Base-by-base conservation (phyloP, 2,329 filamentous ascomycete genomes). In the Chaetomium sp. region DNA sequence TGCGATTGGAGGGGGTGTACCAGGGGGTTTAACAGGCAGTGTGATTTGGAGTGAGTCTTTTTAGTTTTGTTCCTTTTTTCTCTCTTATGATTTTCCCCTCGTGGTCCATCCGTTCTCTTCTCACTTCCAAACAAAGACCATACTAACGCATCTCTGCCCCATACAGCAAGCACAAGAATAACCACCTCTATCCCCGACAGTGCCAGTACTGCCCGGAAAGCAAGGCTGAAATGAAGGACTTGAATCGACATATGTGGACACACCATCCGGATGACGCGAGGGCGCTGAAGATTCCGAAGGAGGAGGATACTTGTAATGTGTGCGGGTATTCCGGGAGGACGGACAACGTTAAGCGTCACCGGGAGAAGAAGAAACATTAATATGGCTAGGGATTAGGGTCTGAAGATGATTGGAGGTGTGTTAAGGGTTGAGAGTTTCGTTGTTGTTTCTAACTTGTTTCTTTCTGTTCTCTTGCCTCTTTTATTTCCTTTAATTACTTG, bases 311-410 rank as follows among this genome's bases (percentile, higher is more conserved):
- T 6, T 64, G 62, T 32, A 41, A 14, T 2, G 14, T 9, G 2
- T 63, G 60, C 8, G 14, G 33, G 4, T 56, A 59, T 34, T 34
- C 35, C n/a, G 55, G 53, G 3, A 34, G 61, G 11, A 53, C 33
- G 19, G 61, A 63, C 19, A 61, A 62, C 14, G 42, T 63, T 2
- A 58, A 58, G 49, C 42, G 61, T 12, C 61, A 63, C 19, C 38
- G 19, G 44, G 56, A 58, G 6, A 53, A 1, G 0, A 47, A 52
- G 6, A 33, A 34, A 3, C 58, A 60, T 19, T 54, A 48, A 36
- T 54, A 4, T 27, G 19, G 19, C 19, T 27, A 27, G 19, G 19
- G 19, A 27, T 27, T 27, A 27, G 19, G 19, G 19, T 27, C 19
- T 27, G 19, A 27, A 3, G 19, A 27, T 27, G 19, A 3, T 27